phyloP scores from a whole-genome alignment of 2,329 filamentous ascomycete species.

The Exserohilum turcica region DNA sequence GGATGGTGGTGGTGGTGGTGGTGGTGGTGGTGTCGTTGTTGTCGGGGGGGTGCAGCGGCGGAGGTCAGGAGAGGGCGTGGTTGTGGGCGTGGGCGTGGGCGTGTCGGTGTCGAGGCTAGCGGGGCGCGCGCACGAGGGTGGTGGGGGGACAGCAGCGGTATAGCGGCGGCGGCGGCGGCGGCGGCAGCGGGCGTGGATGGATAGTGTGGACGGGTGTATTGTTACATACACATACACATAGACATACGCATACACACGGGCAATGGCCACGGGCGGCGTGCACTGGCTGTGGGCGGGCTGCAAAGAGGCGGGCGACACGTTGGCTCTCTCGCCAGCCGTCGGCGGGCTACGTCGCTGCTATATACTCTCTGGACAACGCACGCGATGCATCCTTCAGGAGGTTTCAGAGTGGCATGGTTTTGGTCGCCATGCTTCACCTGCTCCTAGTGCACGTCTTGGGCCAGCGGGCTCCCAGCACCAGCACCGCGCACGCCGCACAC shows the following conservation, averaged over 20 bases:
- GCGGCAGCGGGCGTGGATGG: too few species aligned
- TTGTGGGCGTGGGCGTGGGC: slow-evolving; percentile 26
- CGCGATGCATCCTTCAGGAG: slow-evolving; percentile 25
- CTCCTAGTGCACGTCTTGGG: slow-evolving; percentile 21
- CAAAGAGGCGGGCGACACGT: slow-evolving; percentile 1
- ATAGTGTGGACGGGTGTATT: too few species aligned
- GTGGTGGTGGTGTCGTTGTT: too few species aligned
- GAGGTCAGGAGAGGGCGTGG: slow-evolving; percentile 29
- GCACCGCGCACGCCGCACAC: too few species aligned
- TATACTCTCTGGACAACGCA: slow-evolving; percentile 6
- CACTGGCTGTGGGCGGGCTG: not conserved
- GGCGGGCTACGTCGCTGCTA: slow-evolving; percentile 2
- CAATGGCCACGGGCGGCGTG: too few species aligned
- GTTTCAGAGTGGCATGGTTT: slow-evolving; percentile 25
- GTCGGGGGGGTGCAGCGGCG: too few species aligned
- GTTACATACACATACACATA: too few species aligned
- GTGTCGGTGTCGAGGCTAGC: slow-evolving; percentile 26
- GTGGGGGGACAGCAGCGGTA: slow-evolving; percentile 22
- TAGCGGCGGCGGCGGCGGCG: too few species aligned
- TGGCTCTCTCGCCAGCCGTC: not conserved
- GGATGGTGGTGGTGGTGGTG: slow-evolving; percentile 21
- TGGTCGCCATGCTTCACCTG: slow-evolving; percentile 29
- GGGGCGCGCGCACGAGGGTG: slow-evolving; percentile 35
- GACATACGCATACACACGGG: too few species aligned
- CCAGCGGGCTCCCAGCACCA: slow-evolving; percentile 13